A percentile compares a stretch with the other conserved stretches of the same genome.
Evolutionary conservation across 2,329 filamentous ascomycete species (phyloP).

Genomic region (Fusarium humuli): DNA sequence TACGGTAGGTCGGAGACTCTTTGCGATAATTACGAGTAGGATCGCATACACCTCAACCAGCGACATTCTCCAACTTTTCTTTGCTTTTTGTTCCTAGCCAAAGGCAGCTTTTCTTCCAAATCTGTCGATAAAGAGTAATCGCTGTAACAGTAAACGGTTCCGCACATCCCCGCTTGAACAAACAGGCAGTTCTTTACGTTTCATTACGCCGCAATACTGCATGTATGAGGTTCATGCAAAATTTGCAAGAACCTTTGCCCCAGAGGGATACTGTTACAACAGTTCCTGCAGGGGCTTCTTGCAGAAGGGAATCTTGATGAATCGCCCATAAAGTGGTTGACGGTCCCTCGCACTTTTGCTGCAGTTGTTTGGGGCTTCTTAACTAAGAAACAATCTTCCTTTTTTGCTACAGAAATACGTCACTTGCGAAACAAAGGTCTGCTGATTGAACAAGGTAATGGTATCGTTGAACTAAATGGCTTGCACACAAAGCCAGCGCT

Average conservation of each 20-base stretch:
- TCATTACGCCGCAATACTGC: slow-evolving; percentile 11
- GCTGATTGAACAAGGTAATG: neutral
- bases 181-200: neutral
- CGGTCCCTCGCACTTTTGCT: neutral
- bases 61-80: too few species aligned
- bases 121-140: neutral
- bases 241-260: neutral
- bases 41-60: too few species aligned
- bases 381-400: neutral
- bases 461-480: neutral
- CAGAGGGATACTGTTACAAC: neutral
- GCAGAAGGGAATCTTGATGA: neutral
- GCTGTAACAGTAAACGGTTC: neutral
- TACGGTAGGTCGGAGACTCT: neutral
- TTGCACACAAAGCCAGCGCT: neutral
- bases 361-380: neutral
- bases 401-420: neutral
- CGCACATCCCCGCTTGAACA: neutral
- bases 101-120: neutral
- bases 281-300: neutral
- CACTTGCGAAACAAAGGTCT: neutral
- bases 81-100: neutral
- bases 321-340: neutral
- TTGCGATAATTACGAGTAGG: neutral
- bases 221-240: neutral